These are phyloP conservation scores for Haplosporangium sp. DNA, from an alignment of 371 early-diverging fungal species.

Conservation along the genomic window DNA sequence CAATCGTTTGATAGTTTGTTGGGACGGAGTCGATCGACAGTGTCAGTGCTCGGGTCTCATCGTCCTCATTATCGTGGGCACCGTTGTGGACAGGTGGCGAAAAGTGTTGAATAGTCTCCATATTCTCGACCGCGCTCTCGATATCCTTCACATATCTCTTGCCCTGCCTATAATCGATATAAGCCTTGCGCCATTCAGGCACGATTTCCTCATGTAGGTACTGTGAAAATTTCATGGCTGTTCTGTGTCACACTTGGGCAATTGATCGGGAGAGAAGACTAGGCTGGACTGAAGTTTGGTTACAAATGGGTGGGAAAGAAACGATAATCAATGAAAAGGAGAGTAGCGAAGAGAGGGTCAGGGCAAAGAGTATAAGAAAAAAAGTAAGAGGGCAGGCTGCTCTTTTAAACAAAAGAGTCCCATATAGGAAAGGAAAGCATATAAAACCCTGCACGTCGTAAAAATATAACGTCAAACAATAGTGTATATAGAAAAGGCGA, in stretches of 20 bases:
- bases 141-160: slow-evolving; percentile 45
- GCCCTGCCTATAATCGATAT: slow-evolving; percentile 61
- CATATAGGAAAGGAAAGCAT: neutral
- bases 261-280: neutral
- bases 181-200: slow-evolving; percentile 88
- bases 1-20: neutral
- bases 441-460: too few relatives aligned
- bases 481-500: too few relatives aligned
- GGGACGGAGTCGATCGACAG: neutral
- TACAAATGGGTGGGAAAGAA: too few relatives aligned
- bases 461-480: too few relatives aligned
- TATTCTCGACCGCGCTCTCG: slow-evolving; percentile 18
- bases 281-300: neutral
- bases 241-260: neutral
- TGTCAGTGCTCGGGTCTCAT: neutral
- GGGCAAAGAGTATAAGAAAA: too few relatives aligned
- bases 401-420: neutral
- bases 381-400: neutral
- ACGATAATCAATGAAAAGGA: too few relatives aligned
- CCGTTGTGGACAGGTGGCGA: neutral
- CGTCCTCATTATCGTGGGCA: neutral
- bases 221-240: slow-evolving; percentile 84
- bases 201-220: slow-evolving; percentile 79
- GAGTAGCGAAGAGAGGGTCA: too few relatives aligned
- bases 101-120: slow-evolving; percentile 2